Conservation (phyloP, 352 stramenopile species). For the Globisporangium canariense region DNA sequence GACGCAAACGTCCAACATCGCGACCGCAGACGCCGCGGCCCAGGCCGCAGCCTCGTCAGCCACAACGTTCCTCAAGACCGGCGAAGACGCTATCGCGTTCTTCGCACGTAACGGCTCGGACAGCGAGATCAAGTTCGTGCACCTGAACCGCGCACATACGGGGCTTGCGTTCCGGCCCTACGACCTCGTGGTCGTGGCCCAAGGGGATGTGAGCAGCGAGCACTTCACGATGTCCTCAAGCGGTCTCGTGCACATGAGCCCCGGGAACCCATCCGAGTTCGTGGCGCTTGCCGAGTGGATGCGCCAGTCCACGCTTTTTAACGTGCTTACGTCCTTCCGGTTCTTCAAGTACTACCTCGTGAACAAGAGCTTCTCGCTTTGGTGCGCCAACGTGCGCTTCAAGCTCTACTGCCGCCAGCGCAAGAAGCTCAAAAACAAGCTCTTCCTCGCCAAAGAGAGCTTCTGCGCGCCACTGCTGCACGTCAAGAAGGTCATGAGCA, state of each 20-base stretch:
- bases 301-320: constrained; percentile 92
- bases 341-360: constrained; percentile 95
- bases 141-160: constrained; percentile 81
- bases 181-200: constrained; percentile 86
- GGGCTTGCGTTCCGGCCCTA: constrained; percentile 88
- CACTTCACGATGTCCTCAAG: constrained; percentile 92
- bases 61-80: constrained; percentile 58
- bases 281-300: constrained; percentile 94
- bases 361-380: constrained; percentile 89
- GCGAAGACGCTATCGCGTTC: constrained; percentile 93
- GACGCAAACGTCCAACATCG: constrained; percentile 37
- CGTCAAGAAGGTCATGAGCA: constrained; percentile 86
- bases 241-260: constrained; percentile 71
- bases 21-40: constrained; percentile 33
- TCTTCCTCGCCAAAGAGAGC: constrained; percentile 91
- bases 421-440: constrained; percentile 66
- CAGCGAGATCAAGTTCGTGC: constrained; percentile 94
- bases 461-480: constrained; percentile 88
- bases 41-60: constrained; percentile 53
- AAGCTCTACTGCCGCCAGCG: constrained; percentile 90
- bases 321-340: constrained; percentile 90
- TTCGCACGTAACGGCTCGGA: constrained; percentile 91
- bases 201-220: constrained; percentile 75
- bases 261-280: constrained; percentile 87
- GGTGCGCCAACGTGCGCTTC: constrained; percentile 87